A percentile compares a stretch with the other conserved stretches of the same genome.
These are phyloP conservation scores for Tilletia horrida DNA, from an alignment of 1,284 basidiomycete species.

Conservation along the genomic window DNA sequence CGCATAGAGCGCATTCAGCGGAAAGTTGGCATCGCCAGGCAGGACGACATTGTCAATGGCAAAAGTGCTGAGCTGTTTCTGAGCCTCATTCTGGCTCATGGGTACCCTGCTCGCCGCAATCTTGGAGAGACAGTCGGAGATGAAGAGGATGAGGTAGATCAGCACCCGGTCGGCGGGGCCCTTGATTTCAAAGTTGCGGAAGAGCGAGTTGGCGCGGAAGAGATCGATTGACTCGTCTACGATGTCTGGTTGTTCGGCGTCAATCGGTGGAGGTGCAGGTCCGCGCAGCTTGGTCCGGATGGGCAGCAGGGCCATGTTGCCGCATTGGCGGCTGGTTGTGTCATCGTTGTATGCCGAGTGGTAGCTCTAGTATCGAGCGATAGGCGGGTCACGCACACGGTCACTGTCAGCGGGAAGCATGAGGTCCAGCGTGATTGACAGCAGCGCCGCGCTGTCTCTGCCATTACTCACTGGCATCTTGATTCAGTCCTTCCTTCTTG, in stretches of 20 bases:
- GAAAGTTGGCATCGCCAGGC: slow-evolving; percentile 93
- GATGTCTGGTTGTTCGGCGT: slow-evolving; percentile 64
- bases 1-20: slow-evolving; percentile 86
- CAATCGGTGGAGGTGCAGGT: slow-evolving; percentile 67
- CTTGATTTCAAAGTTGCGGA: slow-evolving; percentile 99
- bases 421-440: no score
- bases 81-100: slow-evolving; percentile 68
- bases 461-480: not conserved
- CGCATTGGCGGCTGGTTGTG: slow-evolving; percentile 73
- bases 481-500: not conserved
- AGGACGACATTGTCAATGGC: slow-evolving; percentile 84
- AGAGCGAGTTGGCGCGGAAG: slow-evolving; percentile 97
- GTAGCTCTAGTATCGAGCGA: slow-evolving; percentile 60
- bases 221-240: slow-evolving; percentile 94
- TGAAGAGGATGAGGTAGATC: slow-evolving; percentile 96
- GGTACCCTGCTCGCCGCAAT: slow-evolving; percentile 44
- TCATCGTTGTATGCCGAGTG: slow-evolving; percentile 92
- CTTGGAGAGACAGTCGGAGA: slow-evolving; percentile 85
- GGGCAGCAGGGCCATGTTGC: slow-evolving; percentile 85
- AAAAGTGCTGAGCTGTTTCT: slow-evolving; percentile 81
- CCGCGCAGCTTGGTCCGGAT: slow-evolving; percentile 87
- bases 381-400: no score
- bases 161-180: slow-evolving; percentile 85
- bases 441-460: not conserved
- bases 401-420: not conserved